Evolutionary conservation across 1,139 yeast genomes (phyloP).

Genomic region (Barnettozyma hawaiiensis): DNA sequence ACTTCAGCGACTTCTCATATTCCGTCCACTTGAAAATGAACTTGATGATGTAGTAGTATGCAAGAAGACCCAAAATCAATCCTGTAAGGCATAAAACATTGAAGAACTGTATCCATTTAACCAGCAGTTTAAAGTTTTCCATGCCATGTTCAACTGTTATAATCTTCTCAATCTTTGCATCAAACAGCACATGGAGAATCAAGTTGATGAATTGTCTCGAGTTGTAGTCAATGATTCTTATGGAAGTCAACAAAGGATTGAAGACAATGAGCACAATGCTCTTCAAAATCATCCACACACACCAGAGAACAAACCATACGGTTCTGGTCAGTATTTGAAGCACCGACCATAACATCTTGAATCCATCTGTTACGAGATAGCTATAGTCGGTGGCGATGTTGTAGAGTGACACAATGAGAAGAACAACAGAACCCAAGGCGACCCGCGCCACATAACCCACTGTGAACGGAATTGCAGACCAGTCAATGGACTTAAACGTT

Average conservation of each 20-base stretch:
- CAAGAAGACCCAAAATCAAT: constrained; percentile 18
- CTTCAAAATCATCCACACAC: neutral
- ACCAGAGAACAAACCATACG: neutral
- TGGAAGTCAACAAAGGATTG: constrained; percentile 18
- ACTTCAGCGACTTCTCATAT: constrained; percentile 14
- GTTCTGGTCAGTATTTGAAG: neutral
- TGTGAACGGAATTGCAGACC: neutral
- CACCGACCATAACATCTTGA: neutral
- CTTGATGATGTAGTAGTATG: constrained; percentile 18
- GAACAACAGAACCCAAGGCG: constrained; percentile 2
- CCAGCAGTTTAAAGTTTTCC: constrained; percentile 14
- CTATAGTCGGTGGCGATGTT: neutral
- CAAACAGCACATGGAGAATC: constrained; percentile 17
- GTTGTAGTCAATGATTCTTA: constrained; percentile 20
- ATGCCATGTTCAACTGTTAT: constrained; percentile 15
- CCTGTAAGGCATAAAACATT: constrained; percentile 21
- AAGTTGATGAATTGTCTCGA: constrained; percentile 16
- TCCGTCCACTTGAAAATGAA: constrained; percentile 20
- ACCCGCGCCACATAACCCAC: constrained; percentile 3
- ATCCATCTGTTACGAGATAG: neutral
- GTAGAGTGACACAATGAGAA: constrained; percentile 2
- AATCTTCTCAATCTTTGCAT: constrained; percentile 15
- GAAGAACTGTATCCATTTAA: constrained; percentile 21
- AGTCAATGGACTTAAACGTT: neutral
- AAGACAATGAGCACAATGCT: constrained; percentile 11